Conservation (phyloP, 305 asterid species). For the Fraxinus sp. region DNA sequence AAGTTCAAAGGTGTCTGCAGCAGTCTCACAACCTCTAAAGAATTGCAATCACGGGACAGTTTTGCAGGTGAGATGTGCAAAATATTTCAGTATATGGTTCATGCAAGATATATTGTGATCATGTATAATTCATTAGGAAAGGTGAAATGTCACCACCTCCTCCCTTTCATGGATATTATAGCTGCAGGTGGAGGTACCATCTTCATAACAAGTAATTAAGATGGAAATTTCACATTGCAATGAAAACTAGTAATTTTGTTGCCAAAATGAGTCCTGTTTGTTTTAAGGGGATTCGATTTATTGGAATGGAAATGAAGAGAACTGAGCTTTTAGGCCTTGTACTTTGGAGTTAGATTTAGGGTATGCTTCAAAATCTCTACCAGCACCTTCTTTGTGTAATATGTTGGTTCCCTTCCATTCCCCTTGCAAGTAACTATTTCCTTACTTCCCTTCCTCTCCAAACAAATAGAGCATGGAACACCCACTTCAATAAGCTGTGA, state of each 20-base stretch:
- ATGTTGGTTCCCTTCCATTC: background rate
- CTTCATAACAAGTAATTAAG: background rate
- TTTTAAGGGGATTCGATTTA: background rate
- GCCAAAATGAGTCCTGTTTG: background rate
- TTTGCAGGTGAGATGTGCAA: slow-evolving; percentile 53
- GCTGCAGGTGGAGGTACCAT: background rate
- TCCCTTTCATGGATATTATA: background rate
- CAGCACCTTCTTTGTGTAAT: background rate
- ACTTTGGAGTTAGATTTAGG: background rate
- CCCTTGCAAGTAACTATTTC: background rate
- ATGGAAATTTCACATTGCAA: background rate
- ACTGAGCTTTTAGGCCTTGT: background rate
- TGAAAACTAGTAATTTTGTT: background rate
- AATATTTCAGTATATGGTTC: background rate
- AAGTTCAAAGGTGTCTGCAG: slow-evolving; percentile 49
- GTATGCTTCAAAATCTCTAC: background rate
- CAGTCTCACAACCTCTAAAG: slow-evolving; percentile 66
- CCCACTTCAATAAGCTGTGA: background rate
- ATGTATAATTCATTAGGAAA: background rate
- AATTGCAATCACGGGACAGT: slow-evolving; percentile 71
- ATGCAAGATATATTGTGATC: background rate
- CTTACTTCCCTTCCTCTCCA: background rate
- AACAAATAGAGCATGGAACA: background rate
- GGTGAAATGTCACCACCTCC: background rate
- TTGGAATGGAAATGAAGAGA: background rate